Percentiles rank a stretch among this genome's conserved stretches.
Evolutionary conservation across 495 filamentous ascomycete genomes (phyloP).

Genomic region (Penicillium taxi): DNA sequence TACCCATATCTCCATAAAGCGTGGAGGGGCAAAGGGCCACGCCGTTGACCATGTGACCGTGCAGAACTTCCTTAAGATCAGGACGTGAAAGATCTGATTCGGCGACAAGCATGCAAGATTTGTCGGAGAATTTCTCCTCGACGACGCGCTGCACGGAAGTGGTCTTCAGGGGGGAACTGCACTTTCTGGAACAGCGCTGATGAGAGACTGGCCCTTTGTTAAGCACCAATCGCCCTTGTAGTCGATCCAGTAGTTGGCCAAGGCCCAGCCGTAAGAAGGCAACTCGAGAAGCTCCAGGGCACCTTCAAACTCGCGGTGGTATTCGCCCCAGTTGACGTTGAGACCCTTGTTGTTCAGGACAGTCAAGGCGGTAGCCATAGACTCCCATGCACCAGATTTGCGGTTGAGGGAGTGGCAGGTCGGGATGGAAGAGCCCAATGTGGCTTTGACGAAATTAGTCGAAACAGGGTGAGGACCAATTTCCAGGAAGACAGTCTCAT

Average conservation of each 20-base stretch:
- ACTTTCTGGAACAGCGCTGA: slow-evolving; percentile 1
- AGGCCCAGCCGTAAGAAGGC: slow-evolving; percentile 50
- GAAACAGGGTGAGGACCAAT: slow-evolving; percentile 36
- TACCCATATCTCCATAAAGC: slow-evolving; percentile 23
- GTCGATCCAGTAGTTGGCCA: slow-evolving; percentile 37
- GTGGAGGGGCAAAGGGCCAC: neutral
- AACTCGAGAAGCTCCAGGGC: slow-evolving; percentile 51
- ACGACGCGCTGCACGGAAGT: slow-evolving; percentile 21
- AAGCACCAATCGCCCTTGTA: slow-evolving; percentile 31
- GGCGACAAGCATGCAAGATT: slow-evolving; percentile 13
- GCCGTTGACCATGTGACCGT: slow-evolving; percentile 34
- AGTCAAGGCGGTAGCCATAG: slow-evolving; percentile 43
- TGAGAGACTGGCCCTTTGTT: slow-evolving; percentile 19
- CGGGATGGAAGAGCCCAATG: slow-evolving; percentile 13
- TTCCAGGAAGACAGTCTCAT: slow-evolving; percentile 28
- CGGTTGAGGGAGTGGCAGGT: slow-evolving; percentile 36
- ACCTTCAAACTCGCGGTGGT: slow-evolving; percentile 48
- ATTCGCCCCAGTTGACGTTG: slow-evolving; percentile 59
- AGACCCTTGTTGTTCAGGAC: slow-evolving; percentile 50
- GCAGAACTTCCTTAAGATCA: slow-evolving; percentile 21
- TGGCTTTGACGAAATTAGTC: slow-evolving; percentile 15
- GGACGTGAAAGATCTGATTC: slow-evolving; percentile 28
- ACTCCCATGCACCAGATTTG: slow-evolving; percentile 43
- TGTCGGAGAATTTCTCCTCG: slow-evolving; percentile 12
- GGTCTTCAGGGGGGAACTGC: neutral